Percentiles rank a stretch among this genome's conserved stretches.
Conservation (phyloP, 371 early-diverging fungal genomes). For the Phascolomyces articulosus region DNA sequence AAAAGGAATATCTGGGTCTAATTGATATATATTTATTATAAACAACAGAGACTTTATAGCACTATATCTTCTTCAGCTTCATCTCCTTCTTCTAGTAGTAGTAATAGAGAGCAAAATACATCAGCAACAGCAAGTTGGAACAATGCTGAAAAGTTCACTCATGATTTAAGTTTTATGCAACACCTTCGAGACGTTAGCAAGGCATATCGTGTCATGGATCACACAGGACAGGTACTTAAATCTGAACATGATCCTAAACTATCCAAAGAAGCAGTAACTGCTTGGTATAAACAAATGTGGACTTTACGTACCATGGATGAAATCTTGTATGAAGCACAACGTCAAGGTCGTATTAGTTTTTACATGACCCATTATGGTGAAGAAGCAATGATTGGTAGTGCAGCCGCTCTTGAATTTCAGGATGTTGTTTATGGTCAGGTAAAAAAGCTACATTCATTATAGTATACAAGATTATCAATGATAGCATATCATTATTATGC, state of each 20-base stretch:
- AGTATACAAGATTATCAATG: no score
- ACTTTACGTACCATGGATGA: slow-evolving; percentile 90
- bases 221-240: slow-evolving; percentile 78
- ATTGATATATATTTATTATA: no score
- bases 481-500: no score
- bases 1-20: no score
- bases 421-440: slow-evolving; percentile 94
- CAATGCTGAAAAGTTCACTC: slow-evolving; percentile 29
- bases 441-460: no score
- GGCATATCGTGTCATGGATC: slow-evolving; percentile 94
- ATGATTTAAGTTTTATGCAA: slow-evolving; percentile 49
- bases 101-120: no score
- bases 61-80: background rate
- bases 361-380: slow-evolving; percentile 99
- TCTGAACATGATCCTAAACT: slow-evolving; percentile 79
- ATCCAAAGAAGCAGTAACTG: slow-evolving; percentile 69
- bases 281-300: slow-evolving; percentile 90
- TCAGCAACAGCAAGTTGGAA: slow-evolving; percentile 7
- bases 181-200: slow-evolving; percentile 60
- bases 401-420: slow-evolving; percentile 82
- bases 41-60: background rate
- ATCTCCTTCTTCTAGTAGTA: no score
- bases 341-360: slow-evolving; percentile 97
- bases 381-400: slow-evolving; percentile 93
- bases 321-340: slow-evolving; percentile 95